Evolutionary conservation across 257 asterid species (phyloP).

Genomic region (Gentiana straminea): DNA sequence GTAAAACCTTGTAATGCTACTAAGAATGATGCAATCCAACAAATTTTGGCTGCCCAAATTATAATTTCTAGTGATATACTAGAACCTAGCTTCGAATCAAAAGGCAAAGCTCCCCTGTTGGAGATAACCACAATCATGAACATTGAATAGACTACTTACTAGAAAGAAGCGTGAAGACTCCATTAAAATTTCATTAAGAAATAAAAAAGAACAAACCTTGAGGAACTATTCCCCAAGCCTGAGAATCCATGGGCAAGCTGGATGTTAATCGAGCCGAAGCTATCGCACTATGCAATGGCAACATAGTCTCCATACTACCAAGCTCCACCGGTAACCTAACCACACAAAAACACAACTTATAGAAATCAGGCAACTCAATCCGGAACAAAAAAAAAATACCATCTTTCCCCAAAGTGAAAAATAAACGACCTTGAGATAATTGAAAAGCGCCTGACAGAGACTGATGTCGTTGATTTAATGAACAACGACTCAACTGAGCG

Average conservation of each 20-base stretch:
- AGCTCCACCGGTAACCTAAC: slow-evolving; percentile 54
- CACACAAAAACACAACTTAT: slow-evolving; percentile 4
- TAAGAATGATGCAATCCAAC: too few relatives aligned
- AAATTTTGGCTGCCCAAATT: too few relatives aligned
- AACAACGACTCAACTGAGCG: slow-evolving; percentile 7
- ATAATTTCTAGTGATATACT: too few relatives aligned
- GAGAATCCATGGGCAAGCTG: slow-evolving; percentile 40
- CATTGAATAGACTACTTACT: neutral
- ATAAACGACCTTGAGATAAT: slow-evolving; percentile 31
- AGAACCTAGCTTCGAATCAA: too few relatives aligned
- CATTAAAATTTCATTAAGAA: neutral
- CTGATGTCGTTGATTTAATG: slow-evolving; percentile 5
- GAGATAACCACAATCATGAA: neutral
- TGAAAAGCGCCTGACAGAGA: slow-evolving; percentile 27
- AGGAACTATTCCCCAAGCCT: slow-evolving; percentile 50
- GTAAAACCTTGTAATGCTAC: too few relatives aligned
- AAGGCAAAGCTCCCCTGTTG: neutral
- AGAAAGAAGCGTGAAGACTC: neutral
- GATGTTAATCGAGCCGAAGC: slow-evolving; percentile 52
- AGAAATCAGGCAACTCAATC: neutral
- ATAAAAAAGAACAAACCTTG: slow-evolving; percentile 30
- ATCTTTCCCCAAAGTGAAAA: neutral
- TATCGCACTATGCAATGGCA: slow-evolving; percentile 55
- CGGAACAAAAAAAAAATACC: neutral
- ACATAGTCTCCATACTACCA: slow-evolving; percentile 40